Conservation (phyloP, 208 protist species). For the Trichomonas vaginalis region DNA sequence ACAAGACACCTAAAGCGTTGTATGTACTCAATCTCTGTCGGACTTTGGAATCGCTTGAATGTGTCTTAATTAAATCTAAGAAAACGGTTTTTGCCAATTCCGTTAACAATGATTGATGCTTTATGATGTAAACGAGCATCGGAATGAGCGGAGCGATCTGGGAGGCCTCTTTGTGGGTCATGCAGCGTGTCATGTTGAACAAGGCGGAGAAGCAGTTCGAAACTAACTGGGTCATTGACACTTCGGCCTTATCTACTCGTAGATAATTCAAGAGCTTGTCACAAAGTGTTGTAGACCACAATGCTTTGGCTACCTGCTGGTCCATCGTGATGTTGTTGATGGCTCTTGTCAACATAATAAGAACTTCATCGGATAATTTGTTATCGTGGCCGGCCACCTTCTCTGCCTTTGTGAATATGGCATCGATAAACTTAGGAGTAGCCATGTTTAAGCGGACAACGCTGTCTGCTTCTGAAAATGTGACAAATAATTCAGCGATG, state of each 20-base stretch:
- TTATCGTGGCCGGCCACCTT: neutral
- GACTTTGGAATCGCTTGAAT: neutral
- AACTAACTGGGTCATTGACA: neutral
- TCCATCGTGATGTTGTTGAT: conserved; percentile 7
- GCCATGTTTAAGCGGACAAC: neutral
- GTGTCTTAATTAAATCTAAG: neutral
- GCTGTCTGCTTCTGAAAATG: neutral
- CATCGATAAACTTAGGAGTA: neutral
- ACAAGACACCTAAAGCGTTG: neutral
- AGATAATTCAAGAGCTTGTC: neutral
- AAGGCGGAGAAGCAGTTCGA: neutral
- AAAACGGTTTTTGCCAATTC: neutral
- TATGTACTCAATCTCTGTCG: neutral
- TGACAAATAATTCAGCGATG: neutral
- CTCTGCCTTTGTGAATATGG: neutral
- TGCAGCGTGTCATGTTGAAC: neutral
- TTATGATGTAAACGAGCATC: neutral
- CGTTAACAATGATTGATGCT: neutral
- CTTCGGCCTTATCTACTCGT: neutral
- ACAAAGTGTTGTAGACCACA: neutral
- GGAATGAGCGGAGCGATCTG: neutral
- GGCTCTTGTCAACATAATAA: neutral
- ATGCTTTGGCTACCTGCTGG: neutral
- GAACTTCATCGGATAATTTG: neutral
- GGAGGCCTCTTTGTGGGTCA: neutral